These are phyloP conservation scores for Scleromitrula shiraiana DNA, from an alignment of 2,329 filamentous ascomycete species.

Conservation along the genomic window DNA sequence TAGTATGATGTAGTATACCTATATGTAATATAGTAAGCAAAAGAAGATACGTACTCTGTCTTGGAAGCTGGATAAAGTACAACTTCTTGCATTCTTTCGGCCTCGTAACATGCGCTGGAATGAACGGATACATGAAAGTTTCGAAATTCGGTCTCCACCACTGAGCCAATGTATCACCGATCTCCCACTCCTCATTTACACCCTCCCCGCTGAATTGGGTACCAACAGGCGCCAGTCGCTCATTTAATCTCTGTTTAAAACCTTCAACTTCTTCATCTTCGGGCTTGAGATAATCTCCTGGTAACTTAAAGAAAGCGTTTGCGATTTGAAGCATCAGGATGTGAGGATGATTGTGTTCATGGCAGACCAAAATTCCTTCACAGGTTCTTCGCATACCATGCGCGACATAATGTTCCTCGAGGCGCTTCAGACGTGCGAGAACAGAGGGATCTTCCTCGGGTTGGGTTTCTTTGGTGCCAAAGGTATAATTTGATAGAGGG, in stretches of 20 bases:
- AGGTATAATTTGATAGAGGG: constrained; percentile 96
- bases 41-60: constrained; percentile 59
- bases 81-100: constrained; percentile 99
- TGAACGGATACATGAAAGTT: constrained; percentile 99
- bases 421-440: constrained; percentile 78
- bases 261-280: constrained; percentile 87
- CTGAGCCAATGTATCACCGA: constrained; percentile 90
- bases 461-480: constrained; percentile 96
- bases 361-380: constrained; percentile 93
- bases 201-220: constrained; percentile 73
- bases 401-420: constrained; percentile 89
- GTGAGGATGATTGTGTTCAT: constrained; percentile 98
- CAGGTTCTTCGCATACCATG: constrained; percentile 97
- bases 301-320: constrained; percentile 98
- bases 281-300: constrained; percentile 85
- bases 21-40: not conserved
- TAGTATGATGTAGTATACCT: not conserved
- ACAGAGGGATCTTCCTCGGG: constrained; percentile 97
- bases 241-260: constrained; percentile 91
- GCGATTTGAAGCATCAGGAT: constrained; percentile 99
- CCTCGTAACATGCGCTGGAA: constrained; percentile 88
- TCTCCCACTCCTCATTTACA: constrained; percentile 87
- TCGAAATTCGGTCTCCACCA: constrained; percentile 99
- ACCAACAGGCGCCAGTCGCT: constrained; percentile 87
- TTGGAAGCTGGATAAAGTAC: constrained; percentile 90